Base-by-base conservation (phyloP, 169 alveolate species). In the Theileria orientalis region DNA sequence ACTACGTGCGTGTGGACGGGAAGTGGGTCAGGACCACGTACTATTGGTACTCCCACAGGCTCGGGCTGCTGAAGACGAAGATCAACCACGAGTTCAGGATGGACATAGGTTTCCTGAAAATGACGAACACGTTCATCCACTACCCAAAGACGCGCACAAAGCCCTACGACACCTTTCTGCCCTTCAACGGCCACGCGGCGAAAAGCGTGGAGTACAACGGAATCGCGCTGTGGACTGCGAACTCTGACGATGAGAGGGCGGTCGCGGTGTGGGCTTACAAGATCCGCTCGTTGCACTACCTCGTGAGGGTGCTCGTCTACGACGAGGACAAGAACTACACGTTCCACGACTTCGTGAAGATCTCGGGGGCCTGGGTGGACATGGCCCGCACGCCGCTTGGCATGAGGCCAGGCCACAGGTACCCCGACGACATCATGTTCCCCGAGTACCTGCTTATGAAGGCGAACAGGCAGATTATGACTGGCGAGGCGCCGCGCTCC, bases 181-280 rank as follows among this genome's bases (percentile, higher is more conserved):
- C 37, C 33, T 21, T 2, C 1, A 56, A 23, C 3, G 42, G 21
- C 25, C 21, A 29, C 21, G 66, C 42, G 1, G 66, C 66, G 8
- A 56, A 25, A 5, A 1, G 21, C 6, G 66, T 56, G 2, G 2
- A 23, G 1, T 37, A 56, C 19, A 13, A 56, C 6, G 66, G 14
- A 32, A 56, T 23, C 14, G 37, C 19, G 6, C 21, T 56, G 37
- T 56, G 66, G 66, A 29, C 2, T 27, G 66, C 66, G 5, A 30
- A n/a, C n/a, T 14, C 16, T 13, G 40, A n/a, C 2, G 66, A 40
- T 30, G 44, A 56, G 7, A n/a, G 66, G 37, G 66, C 66, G 19
- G 66, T 56, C 1, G 66, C 66, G 21, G 66, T 19, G 46, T 56
- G 66, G 66, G 66, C 42, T 27, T 56, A 56, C 44, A 56, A 56